A percentile compares a stretch with the other conserved stretches of the same genome.
Evolutionary conservation across 1,139 yeast genomes (phyloP).

Genomic region (Taphrina wiesneri): DNA sequence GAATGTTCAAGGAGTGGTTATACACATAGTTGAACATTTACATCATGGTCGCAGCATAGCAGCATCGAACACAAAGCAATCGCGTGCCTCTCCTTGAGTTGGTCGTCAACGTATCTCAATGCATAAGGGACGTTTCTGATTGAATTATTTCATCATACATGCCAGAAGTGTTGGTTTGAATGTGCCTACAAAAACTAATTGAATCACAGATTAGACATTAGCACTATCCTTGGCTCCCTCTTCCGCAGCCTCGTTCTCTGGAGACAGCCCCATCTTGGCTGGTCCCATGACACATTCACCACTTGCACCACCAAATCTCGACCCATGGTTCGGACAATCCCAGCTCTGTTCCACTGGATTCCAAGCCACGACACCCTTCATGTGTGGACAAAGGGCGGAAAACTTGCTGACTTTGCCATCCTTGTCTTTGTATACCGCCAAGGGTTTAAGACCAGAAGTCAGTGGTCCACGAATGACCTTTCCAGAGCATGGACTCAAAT

Average conservation of each 20-base stretch:
- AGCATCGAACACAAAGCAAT: no score
- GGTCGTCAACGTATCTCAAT: no score
- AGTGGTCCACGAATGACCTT: slow-evolving; percentile 11
- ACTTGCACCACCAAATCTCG: slow-evolving; percentile 11
- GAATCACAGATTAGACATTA: background rate
- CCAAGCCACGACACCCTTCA: slow-evolving; percentile 31
- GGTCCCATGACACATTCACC: slow-evolving; percentile 25
- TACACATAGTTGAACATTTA: no score
- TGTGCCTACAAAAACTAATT: no score
- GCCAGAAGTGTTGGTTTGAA: no score
- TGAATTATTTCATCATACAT: no score
- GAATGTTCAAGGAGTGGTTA: no score
- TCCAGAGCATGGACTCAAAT: slow-evolving; percentile 7
- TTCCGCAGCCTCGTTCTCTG: slow-evolving; percentile 10
- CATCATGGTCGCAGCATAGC: no score
- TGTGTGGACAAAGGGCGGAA: slow-evolving; percentile 28
- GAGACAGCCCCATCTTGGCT: slow-evolving; percentile 15
- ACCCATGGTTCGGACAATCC: slow-evolving; percentile 29
- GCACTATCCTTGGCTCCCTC: background rate
- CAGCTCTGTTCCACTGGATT: slow-evolving; percentile 14
- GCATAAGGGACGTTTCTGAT: no score
- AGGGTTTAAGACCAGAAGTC: slow-evolving; percentile 14
- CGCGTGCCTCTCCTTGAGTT: no score
- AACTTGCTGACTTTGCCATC: slow-evolving; percentile 8
- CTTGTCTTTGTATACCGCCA: slow-evolving; percentile 24